Evolutionary conservation across 2,329 filamentous ascomycete genomes (phyloP).

Genomic region (Alternaria tenuissima): DNA sequence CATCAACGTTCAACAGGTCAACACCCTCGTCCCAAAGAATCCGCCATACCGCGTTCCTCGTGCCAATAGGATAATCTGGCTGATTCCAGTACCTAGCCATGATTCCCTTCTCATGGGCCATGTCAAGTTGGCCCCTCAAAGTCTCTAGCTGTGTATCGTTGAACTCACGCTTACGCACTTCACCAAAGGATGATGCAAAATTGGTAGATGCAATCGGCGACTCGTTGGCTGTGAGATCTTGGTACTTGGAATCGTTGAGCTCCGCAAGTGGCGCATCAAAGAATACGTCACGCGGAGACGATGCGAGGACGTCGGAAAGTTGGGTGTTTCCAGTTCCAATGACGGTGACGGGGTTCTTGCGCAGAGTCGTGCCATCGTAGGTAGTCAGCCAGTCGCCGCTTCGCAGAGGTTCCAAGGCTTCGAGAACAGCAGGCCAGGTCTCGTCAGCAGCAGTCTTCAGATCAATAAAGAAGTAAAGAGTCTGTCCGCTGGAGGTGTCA

Average conservation of each 20-base stretch:
- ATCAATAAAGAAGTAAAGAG: conserved; percentile 71
- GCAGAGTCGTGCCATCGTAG: conserved; percentile 58
- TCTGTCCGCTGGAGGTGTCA: conserved; percentile 65
- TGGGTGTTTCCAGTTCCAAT: conserved; percentile 66
- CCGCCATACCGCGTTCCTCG: conserved; percentile 61
- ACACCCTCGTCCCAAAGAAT: conserved; percentile 65
- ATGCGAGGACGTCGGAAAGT: conserved; percentile 53
- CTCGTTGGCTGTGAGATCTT: conserved; percentile 58
- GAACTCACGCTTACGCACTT: conserved; percentile 47
- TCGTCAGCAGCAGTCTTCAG: conserved; percentile 65
- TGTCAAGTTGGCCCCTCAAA: conserved; percentile 61
- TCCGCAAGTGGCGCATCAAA: conserved; percentile 65
- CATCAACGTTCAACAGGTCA: conserved; percentile 71
- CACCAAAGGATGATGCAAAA: conserved; percentile 56
- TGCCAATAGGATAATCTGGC: conserved; percentile 64
- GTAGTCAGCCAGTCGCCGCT: conserved; percentile 62
- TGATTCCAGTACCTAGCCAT: conserved; percentile 69
- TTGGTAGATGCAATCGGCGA: conserved; percentile 64
- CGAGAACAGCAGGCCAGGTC: conserved; percentile 65
- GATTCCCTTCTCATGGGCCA: conserved; percentile 66
- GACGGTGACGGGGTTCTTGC: conserved; percentile 63
- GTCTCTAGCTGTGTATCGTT: conserved; percentile 60
- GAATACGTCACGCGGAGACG: conserved; percentile 60
- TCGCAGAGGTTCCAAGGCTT: conserved; percentile 66
- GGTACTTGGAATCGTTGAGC: conserved; percentile 52